Base-by-base conservation (phyloP, 2,329 filamentous ascomycete species). In the Trichoderma sp. region DNA sequence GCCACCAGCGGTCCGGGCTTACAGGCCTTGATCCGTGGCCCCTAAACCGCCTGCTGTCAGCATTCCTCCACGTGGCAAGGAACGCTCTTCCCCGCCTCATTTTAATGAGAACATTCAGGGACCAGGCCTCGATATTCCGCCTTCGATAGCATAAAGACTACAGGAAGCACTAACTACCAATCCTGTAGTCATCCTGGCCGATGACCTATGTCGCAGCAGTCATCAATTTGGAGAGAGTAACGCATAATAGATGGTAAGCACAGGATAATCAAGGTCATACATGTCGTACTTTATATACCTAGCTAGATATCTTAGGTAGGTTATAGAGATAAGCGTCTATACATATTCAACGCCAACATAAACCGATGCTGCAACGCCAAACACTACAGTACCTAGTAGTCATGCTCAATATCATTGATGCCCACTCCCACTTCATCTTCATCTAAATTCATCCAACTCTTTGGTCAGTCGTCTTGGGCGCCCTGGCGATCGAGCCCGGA, bases 401-500 rank as follows among this genome's bases (percentile, higher is more conserved):
- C 6, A 34, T 32, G 34, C n/a, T 47, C 56, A 34, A n/a, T 47
- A 18, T 21, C 51, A 5, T 14, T 30, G n/a, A 14, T 21, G 18
- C 43, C 43, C 62, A 34, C 62, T 28, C 34, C 32, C 18, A 8
- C 57, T 6, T 15, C 65, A 57, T 58, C 57, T 14, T 21, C 65
- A 39, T 43, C 12, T 14, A 47, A 39, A 43, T 26, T 34, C 30
- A 61, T 63, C 32, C 53, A 53, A 30, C 53, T 43, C 51, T 58
- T 65, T 30, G 24, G 36, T 65, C n/a, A 51, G 82, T 77, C 4
- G 85, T 81, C 70, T 83, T 82, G 28, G 30, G 32, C 57, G 30
- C 81, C 67, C 83, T 82, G 1, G 84, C 84, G 11, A 83, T 77
- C 62, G 77, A 78, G 73, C 84, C 87, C 74, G 91, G 85, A 3